Percentiles rank a stretch among this genome's conserved stretches.
phyloP scores from a whole-genome alignment of 148 eudicot species.

The Rhododendron simsii region DNA sequence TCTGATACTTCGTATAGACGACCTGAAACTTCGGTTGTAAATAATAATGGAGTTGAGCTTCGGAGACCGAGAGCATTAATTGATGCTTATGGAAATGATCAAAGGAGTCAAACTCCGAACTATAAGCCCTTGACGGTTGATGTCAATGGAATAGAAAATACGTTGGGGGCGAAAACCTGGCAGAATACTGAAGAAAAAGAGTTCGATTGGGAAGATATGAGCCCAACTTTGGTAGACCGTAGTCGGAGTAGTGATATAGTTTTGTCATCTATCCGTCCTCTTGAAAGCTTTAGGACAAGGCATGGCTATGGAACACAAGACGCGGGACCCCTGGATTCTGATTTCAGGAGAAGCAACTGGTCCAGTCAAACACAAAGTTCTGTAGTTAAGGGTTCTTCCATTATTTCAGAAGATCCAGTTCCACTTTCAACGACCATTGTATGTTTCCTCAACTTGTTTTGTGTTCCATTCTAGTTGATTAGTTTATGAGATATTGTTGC shows the following conservation, averaged over 20 bases:
- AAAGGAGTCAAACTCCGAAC: slow-evolving; percentile 39
- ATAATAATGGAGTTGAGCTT: slow-evolving; percentile 47
- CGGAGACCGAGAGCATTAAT: slow-evolving; percentile 76
- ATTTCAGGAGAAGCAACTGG: slow-evolving; percentile 41
- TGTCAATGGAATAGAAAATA: slow-evolving; percentile 38
- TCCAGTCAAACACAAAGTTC: slow-evolving; percentile 26
- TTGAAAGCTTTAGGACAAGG: slow-evolving; percentile 30
- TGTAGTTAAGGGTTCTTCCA: slow-evolving; percentile 28
- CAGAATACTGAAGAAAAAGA: slow-evolving; percentile 85
- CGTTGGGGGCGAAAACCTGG: slow-evolving; percentile 46
- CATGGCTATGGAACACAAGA: slow-evolving; percentile 33
- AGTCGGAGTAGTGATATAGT: slow-evolving; percentile 28
- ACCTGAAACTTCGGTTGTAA: slow-evolving; percentile 27
- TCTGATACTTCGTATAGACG: slow-evolving; percentile 28
- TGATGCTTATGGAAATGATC: slow-evolving; percentile 86
- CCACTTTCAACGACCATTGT: slow-evolving; percentile 34
- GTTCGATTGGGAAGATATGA: slow-evolving; percentile 83
- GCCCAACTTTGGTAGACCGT: slow-evolving; percentile 46
- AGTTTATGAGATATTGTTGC: slow-evolving; percentile 2
- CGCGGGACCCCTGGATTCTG: slow-evolving; percentile 30
- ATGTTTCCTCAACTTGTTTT: slow-evolving; percentile 31
- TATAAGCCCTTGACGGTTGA: slow-evolving; percentile 33
- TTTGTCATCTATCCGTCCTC: slow-evolving; percentile 23
- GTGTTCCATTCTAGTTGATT: slow-evolving; percentile 8
- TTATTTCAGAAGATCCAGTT: slow-evolving; percentile 36